A percentile compares a stretch with the other conserved stretches of the same genome.
Conservation (phyloP, 2,329 filamentous ascomycete genomes). For the Phoma sp. region DNA sequence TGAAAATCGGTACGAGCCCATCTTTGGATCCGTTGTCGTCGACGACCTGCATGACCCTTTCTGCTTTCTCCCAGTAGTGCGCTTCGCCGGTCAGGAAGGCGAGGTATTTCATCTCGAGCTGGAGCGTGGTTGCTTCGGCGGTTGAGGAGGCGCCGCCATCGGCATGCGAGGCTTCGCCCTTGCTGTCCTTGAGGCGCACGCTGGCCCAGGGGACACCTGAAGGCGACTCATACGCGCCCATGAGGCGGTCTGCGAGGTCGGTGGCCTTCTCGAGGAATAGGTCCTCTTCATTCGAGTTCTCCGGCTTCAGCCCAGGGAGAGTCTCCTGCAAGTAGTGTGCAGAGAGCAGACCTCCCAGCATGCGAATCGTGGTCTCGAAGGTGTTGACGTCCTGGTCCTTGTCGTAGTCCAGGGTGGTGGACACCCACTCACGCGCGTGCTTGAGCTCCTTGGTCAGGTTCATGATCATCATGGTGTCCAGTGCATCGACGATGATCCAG, state of each 20-base stretch:
- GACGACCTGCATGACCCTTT: slow-evolving; percentile 89
- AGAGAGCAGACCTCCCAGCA: slow-evolving; percentile 90
- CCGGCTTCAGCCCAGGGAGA: slow-evolving; percentile 79
- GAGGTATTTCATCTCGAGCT: slow-evolving; percentile 97
- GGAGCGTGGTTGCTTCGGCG: slow-evolving; percentile 88
- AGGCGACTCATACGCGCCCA: slow-evolving; percentile 85
- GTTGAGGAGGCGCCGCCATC: slow-evolving; percentile 91
- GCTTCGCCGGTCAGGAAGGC: slow-evolving; percentile 93
- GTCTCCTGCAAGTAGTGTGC: slow-evolving; percentile 92
- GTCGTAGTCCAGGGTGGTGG: slow-evolving; percentile 80
- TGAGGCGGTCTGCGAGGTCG: slow-evolving; percentile 85
- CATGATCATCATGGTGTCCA: slow-evolving; percentile 99
- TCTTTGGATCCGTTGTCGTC: slow-evolving; percentile 81
- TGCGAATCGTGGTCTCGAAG: slow-evolving; percentile 97
- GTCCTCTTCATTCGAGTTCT: slow-evolving; percentile 79
- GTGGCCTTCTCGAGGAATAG: slow-evolving; percentile 95
- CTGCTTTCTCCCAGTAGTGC: slow-evolving; percentile 89
- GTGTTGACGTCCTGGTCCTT: slow-evolving; percentile 96
- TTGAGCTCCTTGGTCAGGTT: slow-evolving; percentile 86
- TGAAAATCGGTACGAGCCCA: slow-evolving; percentile 90
- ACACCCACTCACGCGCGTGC: slow-evolving; percentile 88
- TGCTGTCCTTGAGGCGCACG: slow-evolving; percentile 80
- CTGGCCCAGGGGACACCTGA: slow-evolving; percentile 91
- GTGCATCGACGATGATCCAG: slow-evolving; percentile 96
- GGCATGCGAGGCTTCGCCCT: slow-evolving; percentile 81